Evolutionary conservation across 2,329 filamentous ascomycete genomes (phyloP).

Genomic region (Orbilia javanica): DNA sequence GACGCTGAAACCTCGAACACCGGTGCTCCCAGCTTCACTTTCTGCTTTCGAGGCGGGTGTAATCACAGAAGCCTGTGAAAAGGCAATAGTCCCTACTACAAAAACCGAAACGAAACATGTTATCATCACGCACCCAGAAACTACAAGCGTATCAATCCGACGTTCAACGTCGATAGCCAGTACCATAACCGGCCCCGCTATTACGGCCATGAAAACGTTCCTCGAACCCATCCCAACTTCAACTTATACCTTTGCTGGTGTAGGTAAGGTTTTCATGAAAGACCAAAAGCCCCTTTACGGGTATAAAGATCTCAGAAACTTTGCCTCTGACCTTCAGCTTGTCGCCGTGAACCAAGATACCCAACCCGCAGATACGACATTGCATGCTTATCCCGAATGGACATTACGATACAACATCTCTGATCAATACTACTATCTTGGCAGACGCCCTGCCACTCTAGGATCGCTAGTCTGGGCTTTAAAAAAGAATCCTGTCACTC

Average conservation of each 20-base stretch:
- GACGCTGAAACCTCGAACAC: neutral
- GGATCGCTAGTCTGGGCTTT: neutral
- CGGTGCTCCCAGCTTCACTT: neutral
- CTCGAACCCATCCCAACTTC: neutral
- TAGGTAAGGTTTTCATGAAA: neutral
- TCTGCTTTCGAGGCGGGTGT: neutral
- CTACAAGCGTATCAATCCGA: neutral
- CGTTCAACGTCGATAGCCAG: neutral
- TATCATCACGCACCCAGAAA: neutral
- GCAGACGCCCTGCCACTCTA: neutral
- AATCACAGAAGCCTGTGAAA: conserved; percentile 2
- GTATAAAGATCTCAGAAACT: neutral
- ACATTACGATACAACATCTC: neutral
- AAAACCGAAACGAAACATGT: neutral
- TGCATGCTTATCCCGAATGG: neutral
- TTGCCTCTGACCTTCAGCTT: neutral
- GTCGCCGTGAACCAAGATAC: neutral
- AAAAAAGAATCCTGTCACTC: neutral
- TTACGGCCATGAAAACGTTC: neutral
- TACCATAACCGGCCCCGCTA: neutral
- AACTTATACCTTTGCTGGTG: neutral
- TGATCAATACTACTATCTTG: neutral
- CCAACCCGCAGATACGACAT: neutral
- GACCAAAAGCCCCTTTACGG: neutral
- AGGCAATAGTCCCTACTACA: neutral